Evolutionary conservation across 2,329 filamentous ascomycete species (phyloP).

Genomic region (Pseudogymnoascus sp.): DNA sequence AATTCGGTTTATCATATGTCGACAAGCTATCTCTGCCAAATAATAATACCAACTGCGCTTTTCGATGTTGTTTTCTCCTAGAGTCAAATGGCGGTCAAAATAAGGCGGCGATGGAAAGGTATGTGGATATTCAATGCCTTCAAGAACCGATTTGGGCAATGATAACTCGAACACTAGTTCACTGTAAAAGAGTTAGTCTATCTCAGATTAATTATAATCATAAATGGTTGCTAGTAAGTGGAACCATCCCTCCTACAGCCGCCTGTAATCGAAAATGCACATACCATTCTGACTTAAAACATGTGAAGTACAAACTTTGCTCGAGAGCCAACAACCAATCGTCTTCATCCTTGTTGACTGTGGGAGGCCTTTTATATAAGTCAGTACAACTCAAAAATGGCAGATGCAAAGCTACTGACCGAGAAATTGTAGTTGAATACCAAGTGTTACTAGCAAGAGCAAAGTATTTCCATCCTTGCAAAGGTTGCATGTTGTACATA

Average conservation of each 20-base stretch:
- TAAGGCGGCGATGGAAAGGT: not conserved
- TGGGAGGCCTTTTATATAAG: too few relatives aligned
- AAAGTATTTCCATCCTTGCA: not conserved
- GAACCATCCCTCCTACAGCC: too few relatives aligned
- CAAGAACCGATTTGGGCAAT: not conserved
- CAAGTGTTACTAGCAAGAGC: not conserved
- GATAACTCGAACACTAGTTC: not conserved
- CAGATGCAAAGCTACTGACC: too few relatives aligned
- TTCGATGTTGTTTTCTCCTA: not conserved
- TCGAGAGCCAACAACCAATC: not conserved
- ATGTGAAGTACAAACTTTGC: not conserved
- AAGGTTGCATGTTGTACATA: not conserved
- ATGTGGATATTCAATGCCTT: not conserved
- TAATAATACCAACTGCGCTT: not conserved
- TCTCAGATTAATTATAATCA: too few relatives aligned
- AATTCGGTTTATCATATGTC: not conserved
- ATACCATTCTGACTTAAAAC: not conserved
- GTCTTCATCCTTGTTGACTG: too few relatives aligned
- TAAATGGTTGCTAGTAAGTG: too few relatives aligned
- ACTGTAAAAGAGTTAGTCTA: too few relatives aligned
- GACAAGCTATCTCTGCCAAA: not conserved
- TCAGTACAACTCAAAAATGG: too few relatives aligned
- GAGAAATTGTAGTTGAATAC: too few relatives aligned
- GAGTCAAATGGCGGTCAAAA: not conserved
- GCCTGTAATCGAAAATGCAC: too few relatives aligned